Evolutionary conservation across 2,329 filamentous ascomycete genomes (phyloP), one percentile per base, ranked within the genome.

Genomic region (Lojkania enalia): DNA sequence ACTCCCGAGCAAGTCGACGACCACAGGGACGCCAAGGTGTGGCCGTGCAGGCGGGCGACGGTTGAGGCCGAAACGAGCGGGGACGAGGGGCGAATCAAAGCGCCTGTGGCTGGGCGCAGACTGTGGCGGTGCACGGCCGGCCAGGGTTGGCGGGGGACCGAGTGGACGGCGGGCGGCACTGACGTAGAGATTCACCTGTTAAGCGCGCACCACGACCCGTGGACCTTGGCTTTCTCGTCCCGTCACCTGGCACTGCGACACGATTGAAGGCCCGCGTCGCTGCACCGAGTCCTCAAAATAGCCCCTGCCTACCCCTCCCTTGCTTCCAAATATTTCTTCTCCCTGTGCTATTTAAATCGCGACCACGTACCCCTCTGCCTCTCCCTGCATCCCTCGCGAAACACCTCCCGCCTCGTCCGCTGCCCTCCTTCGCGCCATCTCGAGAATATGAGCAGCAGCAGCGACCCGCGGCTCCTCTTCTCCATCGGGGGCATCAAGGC

Each of bases 401-500:
- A 31, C 19, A 15, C 19, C 35, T 11, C 38, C 30, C 31, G 18
- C 29, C 31, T 15, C 38, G 20, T 20, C 41, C 29, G 42, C 18
- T 38, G 19, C 38, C 20, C 19, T 41, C 39, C 23, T 38, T 33
- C 41, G 20, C 20, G 23, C 20, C 13, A 43, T 5, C 16, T 35
- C 41, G 39, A 42, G 54, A 70, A 36, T 42, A 77, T 75, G 73
- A 71, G 75, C 41, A 72, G 74, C 48, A 78, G 79, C 59, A 72
- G 77, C 62, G 78, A 82, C 46, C 77, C 79, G 35, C 77, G 77
- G 58, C 70, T 81, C 29, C 75, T 82, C 44, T 81, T 78, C 62
- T 74, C 76, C 20, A 74, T 97, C 67, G 84, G 86, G 56, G 90
- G 90, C 74, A 92, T 99, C 63, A 86, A 85, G 54, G 94, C 92